Evolutionary conservation across 2,329 filamentous ascomycete species (phyloP), one percentile per base, ranked within the genome.

Genomic region (Penicillium sp.): DNA sequence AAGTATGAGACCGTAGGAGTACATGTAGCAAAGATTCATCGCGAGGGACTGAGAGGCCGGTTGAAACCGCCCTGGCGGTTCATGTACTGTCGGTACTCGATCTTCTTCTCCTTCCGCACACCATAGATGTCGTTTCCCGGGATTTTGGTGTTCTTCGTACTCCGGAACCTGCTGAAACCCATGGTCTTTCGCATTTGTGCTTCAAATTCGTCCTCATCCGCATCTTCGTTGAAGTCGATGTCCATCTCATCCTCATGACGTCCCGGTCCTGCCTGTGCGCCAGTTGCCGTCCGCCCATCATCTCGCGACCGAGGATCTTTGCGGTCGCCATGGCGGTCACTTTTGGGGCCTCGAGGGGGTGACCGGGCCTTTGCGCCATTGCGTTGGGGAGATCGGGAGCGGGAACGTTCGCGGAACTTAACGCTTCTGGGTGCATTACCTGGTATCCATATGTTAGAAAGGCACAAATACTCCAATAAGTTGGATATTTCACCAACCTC

Each of bases 51-150:
- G 61, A 80, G 70, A 28, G 78, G 78, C 59, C 78, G 68, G 62
- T 80, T 80, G 69, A 80, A 80, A 52, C 78, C 78, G 55, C 78
- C 78, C 30, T 72, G 61, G 61, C 78, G 77, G 60, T 79, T 81
- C 85, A 99, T 99, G 75, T 99, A 99, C 82, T 99, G 94, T 65
- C 94, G 83, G 70, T 97, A 97, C 79, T 95, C 85, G 14, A 88
- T 89, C 84, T 91, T 92, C 85, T 96, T 97, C 77, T 94, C 91
- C 80, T 94, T 97, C 63, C 88, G 81, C 50, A 97, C 86, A 0
- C 81, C 90, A 53, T 89, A 92, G 40, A 88, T 85, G 69, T 91
- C 86, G 70, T 99, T 99, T 2, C 94, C 94, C 0, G 84, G 82
- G 1, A 99, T 87, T 70, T 97, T 95, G 52, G 88, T 91, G 57